Percentiles rank a stretch among this genome's conserved stretches.
phyloP scores from a whole-genome alignment of 805 yeast species.

The Pichia exigua region DNA sequence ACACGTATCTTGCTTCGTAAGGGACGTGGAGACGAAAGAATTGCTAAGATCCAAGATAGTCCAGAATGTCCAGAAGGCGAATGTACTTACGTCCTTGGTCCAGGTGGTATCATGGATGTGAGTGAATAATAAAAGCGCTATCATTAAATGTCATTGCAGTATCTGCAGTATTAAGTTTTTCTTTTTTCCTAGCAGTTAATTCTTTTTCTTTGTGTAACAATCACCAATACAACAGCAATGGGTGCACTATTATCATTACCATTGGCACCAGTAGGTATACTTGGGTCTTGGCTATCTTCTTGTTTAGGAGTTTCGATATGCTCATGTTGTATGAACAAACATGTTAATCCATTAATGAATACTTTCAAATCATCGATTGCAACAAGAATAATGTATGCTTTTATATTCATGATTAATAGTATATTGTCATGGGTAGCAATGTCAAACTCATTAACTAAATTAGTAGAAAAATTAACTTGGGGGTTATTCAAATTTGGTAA shows the following conservation, averaged over 20 bases:
- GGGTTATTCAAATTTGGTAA: constrained; percentile 54
- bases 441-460: constrained; percentile 66
- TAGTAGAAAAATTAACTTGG: constrained; percentile 64
- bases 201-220: background rate
- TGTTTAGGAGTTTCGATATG: constrained; percentile 79
- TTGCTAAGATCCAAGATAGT: constrained; percentile 70
- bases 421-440: constrained; percentile 88
- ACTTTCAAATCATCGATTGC: constrained; percentile 62
- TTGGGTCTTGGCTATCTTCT: constrained; percentile 57
- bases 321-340: constrained; percentile 41
- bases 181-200: background rate
- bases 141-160: background rate
- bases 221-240: constrained; percentile 31
- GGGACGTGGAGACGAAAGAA: constrained; percentile 75
- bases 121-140: constrained; percentile 26
- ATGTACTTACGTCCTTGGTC: constrained; percentile 64
- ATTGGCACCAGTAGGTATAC: constrained; percentile 45
- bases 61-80: constrained; percentile 80
- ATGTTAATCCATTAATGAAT: constrained; percentile 32
- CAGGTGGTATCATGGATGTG: constrained; percentile 23
- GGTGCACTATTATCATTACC: constrained; percentile 72
- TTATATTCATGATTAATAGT: constrained; percentile 68
- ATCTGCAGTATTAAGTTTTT: background rate
- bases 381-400: constrained; percentile 82
- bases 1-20: constrained; percentile 64